Base-by-base conservation (phyloP, 164 flowering plant species). In the Chimonanthus praecox region DNA sequence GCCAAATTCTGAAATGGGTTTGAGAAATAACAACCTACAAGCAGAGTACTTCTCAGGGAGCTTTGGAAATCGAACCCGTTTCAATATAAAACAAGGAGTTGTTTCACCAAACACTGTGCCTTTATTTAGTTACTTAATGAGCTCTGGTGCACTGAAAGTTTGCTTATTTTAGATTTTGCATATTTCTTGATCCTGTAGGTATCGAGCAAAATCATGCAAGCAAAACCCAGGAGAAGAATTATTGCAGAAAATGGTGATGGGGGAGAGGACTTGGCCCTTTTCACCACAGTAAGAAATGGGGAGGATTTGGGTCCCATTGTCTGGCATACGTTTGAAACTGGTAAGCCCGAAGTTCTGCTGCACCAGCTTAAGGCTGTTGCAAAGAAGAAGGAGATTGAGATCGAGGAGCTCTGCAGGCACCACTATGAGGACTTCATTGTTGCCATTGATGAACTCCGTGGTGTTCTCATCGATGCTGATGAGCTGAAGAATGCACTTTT, bases 401-500 rank as follows among this genome's bases (percentile, higher is more conserved):
- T 94, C 49, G 97, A 94, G 87, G 98, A 94, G 74, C 85, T 94
- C 2, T 94, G 98, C 78, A 92, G 87, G 83, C 85, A 86, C 33
- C 97, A 94, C 69, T 94, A 94, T 75, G 98, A 92, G 82, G 97
- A 92, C 69, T 94, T 94, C 77, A 94, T 94, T 71, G 79, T 77
- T 47, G 97, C 98, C 0, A 97, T 94, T 62, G 98, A 94, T 78
- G 97, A 94, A 84, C 94, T 94, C 64, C 95, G 97, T 64, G 97
- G 94, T 20, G 94, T 94, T 47, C 74, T 94, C 70, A 94, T 88
- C 69, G 97, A 94, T 80, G 93, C 98, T 0, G 98, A 92, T 78
- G 97, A 92, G 81, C 85, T 94, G 63, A 94, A 94, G 78, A 77
- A 87, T 73, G 96, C 88, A 73, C 88, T 94, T 4, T 81, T 86